These are phyloP conservation scores for Eutypa lata DNA, from an alignment of 2,329 filamentous ascomycete species.

Conservation along the genomic window DNA sequence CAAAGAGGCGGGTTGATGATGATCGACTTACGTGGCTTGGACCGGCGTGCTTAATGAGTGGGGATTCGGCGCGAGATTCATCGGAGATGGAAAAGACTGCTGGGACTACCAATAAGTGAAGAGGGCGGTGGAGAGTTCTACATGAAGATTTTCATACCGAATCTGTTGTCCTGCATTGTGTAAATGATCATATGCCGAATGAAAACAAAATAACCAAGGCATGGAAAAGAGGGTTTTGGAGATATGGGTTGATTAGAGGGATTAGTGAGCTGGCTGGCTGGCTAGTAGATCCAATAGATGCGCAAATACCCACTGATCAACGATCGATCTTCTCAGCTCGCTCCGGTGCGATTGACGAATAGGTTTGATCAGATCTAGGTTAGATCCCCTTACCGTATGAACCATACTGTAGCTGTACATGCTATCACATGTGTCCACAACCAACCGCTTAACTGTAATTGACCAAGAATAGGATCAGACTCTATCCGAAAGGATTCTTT, in stretches of 20 bases:
- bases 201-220: no score
- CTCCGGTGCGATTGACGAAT: not conserved
- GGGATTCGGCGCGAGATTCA: no score
- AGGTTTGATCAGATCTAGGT: not conserved
- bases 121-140: constrained; percentile 9
- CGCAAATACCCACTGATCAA: not conserved
- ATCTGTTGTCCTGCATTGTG: not conserved
- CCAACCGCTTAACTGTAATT: not conserved
- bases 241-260: not conserved
- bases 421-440: not conserved
- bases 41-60: constrained; percentile 3
- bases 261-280: not conserved
- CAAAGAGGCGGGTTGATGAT: constrained; percentile 12
- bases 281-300: not conserved
- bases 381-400: not conserved
- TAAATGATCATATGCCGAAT: no score
- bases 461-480: no score
- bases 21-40: constrained; percentile 14
- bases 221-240: no score
- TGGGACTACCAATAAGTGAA: no score
- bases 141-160: constrained; percentile 14
- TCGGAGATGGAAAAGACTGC: no score
- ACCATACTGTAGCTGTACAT: not conserved
- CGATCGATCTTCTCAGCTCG: not conserved
- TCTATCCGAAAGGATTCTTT: no score